Evolutionary conservation across 2,329 filamentous ascomycete species (phyloP).

Genomic region (Sporothrix globosa): DNA sequence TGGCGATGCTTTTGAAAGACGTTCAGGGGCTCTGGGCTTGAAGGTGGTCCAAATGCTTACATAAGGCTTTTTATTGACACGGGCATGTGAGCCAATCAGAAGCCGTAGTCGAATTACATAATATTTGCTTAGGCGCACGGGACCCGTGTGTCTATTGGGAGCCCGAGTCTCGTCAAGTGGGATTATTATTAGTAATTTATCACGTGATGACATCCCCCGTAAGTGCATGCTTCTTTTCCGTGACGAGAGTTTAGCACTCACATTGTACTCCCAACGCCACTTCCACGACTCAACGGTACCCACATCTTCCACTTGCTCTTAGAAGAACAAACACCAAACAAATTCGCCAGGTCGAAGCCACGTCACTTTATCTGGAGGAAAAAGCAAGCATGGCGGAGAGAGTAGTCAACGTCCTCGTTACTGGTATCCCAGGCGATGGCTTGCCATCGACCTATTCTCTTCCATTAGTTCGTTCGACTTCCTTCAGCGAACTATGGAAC

Average conservation of each 20-base stretch:
- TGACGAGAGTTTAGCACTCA: neutral
- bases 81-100: too few relatives aligned
- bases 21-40: too few relatives aligned
- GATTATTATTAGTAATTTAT: neutral
- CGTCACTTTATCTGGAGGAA: neutral
- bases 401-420: slow-evolving; percentile 76
- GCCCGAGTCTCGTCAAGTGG: too few relatives aligned
- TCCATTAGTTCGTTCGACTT: slow-evolving; percentile 67
- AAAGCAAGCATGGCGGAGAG: slow-evolving; percentile 24
- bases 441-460: slow-evolving; percentile 81
- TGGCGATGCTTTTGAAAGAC: too few relatives aligned
- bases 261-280: neutral
- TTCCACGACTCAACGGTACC: too few relatives aligned
- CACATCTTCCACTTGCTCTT: neutral
- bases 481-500: slow-evolving; percentile 68
- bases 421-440: slow-evolving; percentile 79
- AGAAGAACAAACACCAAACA: neutral
- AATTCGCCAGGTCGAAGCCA: neutral
- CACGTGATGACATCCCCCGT: neutral
- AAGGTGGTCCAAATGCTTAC: too few relatives aligned
- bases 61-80: too few relatives aligned
- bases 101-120: too few relatives aligned
- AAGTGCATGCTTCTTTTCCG: neutral
- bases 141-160: neutral
- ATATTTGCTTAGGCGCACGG: too few relatives aligned